A percentile compares a stretch with the other conserved stretches of the same genome.
Conservation (phyloP, 129 eudicot genomes). For the Flaveria ramosissima region DNA sequence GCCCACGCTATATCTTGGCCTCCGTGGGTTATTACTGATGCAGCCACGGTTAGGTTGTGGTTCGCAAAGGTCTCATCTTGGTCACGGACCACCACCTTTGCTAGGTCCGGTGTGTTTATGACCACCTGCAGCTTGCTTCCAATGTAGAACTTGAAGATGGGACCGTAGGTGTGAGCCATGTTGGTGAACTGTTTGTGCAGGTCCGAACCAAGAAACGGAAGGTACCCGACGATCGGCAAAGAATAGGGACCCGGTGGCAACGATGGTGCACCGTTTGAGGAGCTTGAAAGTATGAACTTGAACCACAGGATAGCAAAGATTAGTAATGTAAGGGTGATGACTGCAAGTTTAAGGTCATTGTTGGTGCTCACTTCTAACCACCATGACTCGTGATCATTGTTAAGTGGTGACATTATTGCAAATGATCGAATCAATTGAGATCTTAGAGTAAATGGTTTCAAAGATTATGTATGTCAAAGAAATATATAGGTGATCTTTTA, state of each 20-base stretch:
- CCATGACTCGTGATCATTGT: neutral
- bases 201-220: conserved; percentile 38
- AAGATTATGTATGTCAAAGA: neutral
- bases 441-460: neutral
- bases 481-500: neutral
- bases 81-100: conserved; percentile 10
- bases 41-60: neutral
- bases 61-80: conserved; percentile 25
- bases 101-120: neutral
- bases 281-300: neutral
- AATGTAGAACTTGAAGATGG: conserved; percentile 11
- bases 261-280: conserved; percentile 17
- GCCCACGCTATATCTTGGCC: conserved; percentile 9
- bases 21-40: neutral
- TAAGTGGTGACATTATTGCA: conserved; percentile 7
- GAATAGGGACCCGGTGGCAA: conserved; percentile 48
- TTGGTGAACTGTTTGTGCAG: conserved; percentile 5
- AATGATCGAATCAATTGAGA: neutral
- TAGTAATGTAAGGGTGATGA: neutral
- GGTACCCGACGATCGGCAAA: conserved; percentile 49
- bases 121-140: conserved; percentile 20
- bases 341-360: neutral
- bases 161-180: conserved; percentile 14
- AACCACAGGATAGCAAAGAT: conserved; percentile 3
- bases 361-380: neutral